phyloP scores from a whole-genome alignment of 75 land plant species.

The Cunninghamia lanceolata region DNA sequence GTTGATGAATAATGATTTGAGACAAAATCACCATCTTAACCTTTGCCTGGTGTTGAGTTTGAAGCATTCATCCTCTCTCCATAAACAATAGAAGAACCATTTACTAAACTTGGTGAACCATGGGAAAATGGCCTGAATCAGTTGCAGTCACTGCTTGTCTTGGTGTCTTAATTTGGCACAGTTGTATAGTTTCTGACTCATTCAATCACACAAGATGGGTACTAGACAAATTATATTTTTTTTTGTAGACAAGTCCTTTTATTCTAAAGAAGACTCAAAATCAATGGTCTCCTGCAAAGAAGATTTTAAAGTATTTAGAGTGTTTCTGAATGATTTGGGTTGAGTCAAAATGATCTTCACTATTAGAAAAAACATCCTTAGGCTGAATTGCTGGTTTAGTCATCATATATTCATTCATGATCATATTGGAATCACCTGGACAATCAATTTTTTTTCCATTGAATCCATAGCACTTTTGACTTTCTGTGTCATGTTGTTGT shows the following conservation, averaged over 20 bases:
- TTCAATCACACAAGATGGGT: not conserved
- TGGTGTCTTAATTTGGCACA: no score
- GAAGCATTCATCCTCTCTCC: not conserved
- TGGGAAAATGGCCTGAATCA: constrained; percentile 7
- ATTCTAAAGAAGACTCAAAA: not conserved
- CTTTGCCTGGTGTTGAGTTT: constrained; percentile 47
- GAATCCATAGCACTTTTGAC: not conserved
- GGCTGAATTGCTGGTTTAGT: not conserved
- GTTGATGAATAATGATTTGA: no score
- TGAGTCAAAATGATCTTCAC: not conserved
- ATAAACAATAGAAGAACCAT: constrained; percentile 6
- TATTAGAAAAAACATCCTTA: not conserved
- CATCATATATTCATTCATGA: not conserved
- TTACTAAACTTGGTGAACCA: constrained; percentile 4
- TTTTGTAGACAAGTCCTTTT: not conserved
- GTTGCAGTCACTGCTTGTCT: no score
- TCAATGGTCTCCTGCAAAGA: no score
- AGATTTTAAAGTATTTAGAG: not conserved
- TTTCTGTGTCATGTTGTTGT: not conserved
- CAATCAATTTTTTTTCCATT: not conserved
- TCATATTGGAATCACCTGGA: no score
- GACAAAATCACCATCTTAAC: no score
- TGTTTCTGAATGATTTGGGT: not conserved
- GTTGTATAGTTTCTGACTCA: not conserved
- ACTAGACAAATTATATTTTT: not conserved